Evolutionary conservation across 1,284 basidiomycete species (phyloP).

Genomic region (Heterobasidion irregulare): DNA sequence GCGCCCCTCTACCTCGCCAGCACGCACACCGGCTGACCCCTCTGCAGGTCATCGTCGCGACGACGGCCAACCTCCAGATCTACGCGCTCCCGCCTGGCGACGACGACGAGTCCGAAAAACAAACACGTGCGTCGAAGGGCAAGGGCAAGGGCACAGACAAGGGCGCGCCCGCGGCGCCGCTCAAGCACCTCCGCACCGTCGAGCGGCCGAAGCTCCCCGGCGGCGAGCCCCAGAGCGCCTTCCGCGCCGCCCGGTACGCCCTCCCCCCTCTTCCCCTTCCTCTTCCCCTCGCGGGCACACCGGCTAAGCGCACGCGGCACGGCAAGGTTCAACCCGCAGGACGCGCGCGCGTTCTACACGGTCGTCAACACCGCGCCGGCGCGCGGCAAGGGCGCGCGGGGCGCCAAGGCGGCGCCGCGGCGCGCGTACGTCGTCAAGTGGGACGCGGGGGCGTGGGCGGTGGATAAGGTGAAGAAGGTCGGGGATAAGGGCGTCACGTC

Average conservation of each 20-base stretch:
- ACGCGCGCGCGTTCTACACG: conserved; percentile 55
- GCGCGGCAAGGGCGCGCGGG: conserved; percentile 25
- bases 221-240: conserved; percentile 42
- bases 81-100: conserved; percentile 36
- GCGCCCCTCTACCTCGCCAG: conserved; percentile 14
- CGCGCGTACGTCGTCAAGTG: conserved; percentile 60
- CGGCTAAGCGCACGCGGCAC: not conserved
- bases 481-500: conserved; percentile 77
- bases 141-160: conserved; percentile 28
- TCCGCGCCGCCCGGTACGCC: conserved; percentile 66
- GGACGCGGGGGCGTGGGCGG: conserved; percentile 50
- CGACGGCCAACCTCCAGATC: conserved; percentile 52
- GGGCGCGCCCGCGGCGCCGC: conserved; percentile 15
- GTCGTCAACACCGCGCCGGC: conserved; percentile 65
- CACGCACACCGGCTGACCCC: not conserved
- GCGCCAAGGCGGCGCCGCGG: conserved; percentile 41
- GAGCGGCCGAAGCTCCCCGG: conserved; percentile 45
- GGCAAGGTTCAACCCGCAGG: conserved; percentile 52
- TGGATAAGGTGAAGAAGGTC: conserved; percentile 51
- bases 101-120: conserved; percentile 17
- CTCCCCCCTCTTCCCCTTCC: not conserved
- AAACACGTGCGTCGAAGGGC: conserved; percentile 36
- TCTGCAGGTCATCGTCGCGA: conserved; percentile 55
- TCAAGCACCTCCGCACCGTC: conserved; percentile 43
- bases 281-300: not conserved